Conservation (phyloP, 2,329 filamentous ascomycete species). For the Aspergillus phoenicis region DNA sequence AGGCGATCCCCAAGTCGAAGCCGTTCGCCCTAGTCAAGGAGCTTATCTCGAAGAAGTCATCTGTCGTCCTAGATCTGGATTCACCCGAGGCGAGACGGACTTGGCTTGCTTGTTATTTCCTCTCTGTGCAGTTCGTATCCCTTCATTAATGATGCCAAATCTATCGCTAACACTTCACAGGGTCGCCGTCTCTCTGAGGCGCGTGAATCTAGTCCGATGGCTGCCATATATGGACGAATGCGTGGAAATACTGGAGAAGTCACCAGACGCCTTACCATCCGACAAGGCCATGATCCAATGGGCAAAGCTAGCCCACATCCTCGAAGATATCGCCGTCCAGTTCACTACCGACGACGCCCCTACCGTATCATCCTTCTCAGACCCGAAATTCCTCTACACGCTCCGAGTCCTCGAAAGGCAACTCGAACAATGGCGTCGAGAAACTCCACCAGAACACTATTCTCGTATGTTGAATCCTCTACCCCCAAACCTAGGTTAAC, state of each 20-base stretch:
- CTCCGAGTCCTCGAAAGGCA: slow-evolving; percentile 67
- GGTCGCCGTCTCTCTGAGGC: slow-evolving; percentile 60
- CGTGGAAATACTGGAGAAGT: slow-evolving; percentile 58
- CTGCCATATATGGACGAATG: slow-evolving; percentile 66
- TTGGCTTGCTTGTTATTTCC: slow-evolving; percentile 64
- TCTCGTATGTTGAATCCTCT: slow-evolving; percentile 52
- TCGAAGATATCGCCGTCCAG: slow-evolving; percentile 68
- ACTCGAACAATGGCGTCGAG: slow-evolving; percentile 60
- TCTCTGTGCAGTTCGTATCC: slow-evolving; percentile 55
- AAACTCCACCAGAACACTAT: slow-evolving; percentile 57
- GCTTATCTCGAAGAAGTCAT: slow-evolving; percentile 41
- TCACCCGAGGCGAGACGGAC: slow-evolving; percentile 60
- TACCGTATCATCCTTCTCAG: slow-evolving; percentile 56
- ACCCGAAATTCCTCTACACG: slow-evolving; percentile 65
- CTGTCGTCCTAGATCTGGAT: slow-evolving; percentile 49
- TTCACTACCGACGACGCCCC: slow-evolving; percentile 68
- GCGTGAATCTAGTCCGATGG: slow-evolving; percentile 62
- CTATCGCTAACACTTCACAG: slow-evolving; percentile 43
- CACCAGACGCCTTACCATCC: slow-evolving; percentile 58
- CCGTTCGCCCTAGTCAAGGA: slow-evolving; percentile 41
- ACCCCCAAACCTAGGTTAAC: background rate
- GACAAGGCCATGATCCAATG: slow-evolving; percentile 61
- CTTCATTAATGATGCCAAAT: too few species aligned
- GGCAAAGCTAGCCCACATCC: slow-evolving; percentile 62
- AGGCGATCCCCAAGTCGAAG: slow-evolving; percentile 42